Conservation (phyloP, 306 rosid genomes). For the Dalbergia cultrata region DNA sequence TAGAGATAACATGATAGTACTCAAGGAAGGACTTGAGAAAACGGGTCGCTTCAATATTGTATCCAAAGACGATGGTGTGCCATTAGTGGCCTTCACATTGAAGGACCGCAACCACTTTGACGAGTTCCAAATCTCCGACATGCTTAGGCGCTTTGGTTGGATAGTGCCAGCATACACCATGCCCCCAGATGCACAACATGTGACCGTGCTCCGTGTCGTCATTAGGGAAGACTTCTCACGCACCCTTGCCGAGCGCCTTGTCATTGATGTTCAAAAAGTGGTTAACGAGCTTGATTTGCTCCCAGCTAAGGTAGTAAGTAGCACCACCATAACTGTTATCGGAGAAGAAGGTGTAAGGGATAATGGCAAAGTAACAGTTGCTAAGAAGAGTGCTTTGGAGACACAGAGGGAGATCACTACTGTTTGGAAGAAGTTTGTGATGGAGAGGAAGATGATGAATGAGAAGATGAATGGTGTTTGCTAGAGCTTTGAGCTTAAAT, state of each 20-base stretch:
- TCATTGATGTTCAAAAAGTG: conserved; percentile 65
- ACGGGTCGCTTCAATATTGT: conserved; percentile 70
- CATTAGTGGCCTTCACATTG: conserved; percentile 87
- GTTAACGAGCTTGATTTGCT: conserved; percentile 74
- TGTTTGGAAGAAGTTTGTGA: conserved; percentile 81
- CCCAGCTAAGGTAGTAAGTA: conserved; percentile 58
- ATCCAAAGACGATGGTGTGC: conserved; percentile 86
- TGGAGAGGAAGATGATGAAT: conserved; percentile 72
- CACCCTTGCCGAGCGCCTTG: conserved; percentile 87
- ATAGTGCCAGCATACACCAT: conserved; percentile 95
- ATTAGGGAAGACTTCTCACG: conserved; percentile 88
- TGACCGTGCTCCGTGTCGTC: conserved; percentile 87
- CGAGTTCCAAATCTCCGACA: conserved; percentile 84
- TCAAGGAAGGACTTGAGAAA: conserved; percentile 74
- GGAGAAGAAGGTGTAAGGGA: conserved; percentile 29
- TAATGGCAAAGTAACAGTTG: conserved; percentile 32
- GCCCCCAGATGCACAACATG: conserved; percentile 87
- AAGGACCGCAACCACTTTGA: conserved; percentile 61
- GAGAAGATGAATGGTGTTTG: conserved; percentile 78
- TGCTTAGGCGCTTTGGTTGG: conserved; percentile 84
- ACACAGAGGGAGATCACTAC: conserved; percentile 74
- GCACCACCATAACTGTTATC: conserved; percentile 7
- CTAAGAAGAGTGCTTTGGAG: conserved; percentile 66
- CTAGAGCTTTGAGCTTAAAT: conserved; percentile 33
- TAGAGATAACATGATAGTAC: conserved; percentile 82